Base-by-base conservation (phyloP, 2,329 filamentous ascomycete species). In the Fusarium multiceps region DNA sequence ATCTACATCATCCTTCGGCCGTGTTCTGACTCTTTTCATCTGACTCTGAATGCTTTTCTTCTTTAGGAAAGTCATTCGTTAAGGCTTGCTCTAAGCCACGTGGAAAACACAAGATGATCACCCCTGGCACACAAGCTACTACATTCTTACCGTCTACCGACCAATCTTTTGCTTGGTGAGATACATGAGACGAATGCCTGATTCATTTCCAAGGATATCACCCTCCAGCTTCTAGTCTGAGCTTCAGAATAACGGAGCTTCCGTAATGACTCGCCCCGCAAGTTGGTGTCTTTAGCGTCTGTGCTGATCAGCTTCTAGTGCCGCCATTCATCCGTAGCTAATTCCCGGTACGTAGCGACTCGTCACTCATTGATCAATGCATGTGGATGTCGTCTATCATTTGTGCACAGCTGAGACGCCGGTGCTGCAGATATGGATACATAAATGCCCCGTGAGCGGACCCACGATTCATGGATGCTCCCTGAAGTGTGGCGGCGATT, bases 301-400 rank as follows among this genome's bases (percentile, higher is more conserved):
- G 14, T 23, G 34, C 28, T 48, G 51, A 57, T 62, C 47, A 42
- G 20, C 49, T 25, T 46, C 40, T 63, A 51, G 23, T 34, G 25
- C 14, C n/a, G 12, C 49, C 45, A 50, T 32, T 41, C n/a, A n/a
- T 37, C 54, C 41, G 46, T 27, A 7, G 28, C 3, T 28, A 50
- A 42, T 41, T 47, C 56, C 60, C 46, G 56, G 30, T 7, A 6
- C n/a, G 21, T 25, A 11, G 27, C 21, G 3, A 13, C 14, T 9
- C 12, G 7, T 37, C 41, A 20, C 43, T 20, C 41, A 34, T 14
- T 27, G 18, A 47, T 23, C 21, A 20, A 46, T 46, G 27, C 27
- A 8, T 6, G n/a, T 14, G 13, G 23, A n/a, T 23, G 30, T 46
- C 45, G 28, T 16, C 30, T 57, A 30, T 25, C 14, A 57, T 50